phyloP scores from a whole-genome alignment of 2,329 filamentous ascomycete genomes.

The Didymella glomerata region DNA sequence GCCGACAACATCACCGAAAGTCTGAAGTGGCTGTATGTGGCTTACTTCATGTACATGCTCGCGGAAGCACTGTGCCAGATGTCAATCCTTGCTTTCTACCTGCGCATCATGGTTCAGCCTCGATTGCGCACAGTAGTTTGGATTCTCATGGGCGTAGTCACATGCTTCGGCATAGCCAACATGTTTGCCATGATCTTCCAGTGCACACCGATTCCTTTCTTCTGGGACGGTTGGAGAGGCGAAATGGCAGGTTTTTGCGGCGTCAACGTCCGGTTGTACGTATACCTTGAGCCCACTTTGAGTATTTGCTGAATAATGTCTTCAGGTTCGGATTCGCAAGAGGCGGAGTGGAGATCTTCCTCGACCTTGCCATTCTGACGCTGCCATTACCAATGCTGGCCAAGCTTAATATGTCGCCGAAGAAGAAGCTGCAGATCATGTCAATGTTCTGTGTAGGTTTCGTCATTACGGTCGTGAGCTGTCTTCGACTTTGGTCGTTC shows the following conservation, averaged over 20 bases:
- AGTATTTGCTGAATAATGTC: neutral
- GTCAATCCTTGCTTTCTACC: conserved; percentile 45
- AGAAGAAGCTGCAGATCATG: conserved; percentile 42
- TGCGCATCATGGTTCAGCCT: conserved; percentile 40
- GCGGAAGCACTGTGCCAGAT: conserved; percentile 40
- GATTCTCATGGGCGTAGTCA: conserved; percentile 32
- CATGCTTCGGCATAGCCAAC: conserved; percentile 38
- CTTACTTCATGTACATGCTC: conserved; percentile 44
- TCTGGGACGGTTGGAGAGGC: conserved; percentile 54
- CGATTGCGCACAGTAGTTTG: conserved; percentile 30
- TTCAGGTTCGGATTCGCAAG: conserved; percentile 47
- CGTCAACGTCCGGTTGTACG: conserved; percentile 46
- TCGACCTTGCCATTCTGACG: conserved; percentile 37
- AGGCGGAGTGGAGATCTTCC: conserved; percentile 40
- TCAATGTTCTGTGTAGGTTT: conserved; percentile 42
- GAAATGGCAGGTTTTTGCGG: conserved; percentile 45
- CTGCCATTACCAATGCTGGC: conserved; percentile 36
- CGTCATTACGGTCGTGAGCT: conserved; percentile 37
- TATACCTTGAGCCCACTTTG: neutral
- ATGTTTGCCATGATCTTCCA: conserved; percentile 46
- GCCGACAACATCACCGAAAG: conserved; percentile 39
- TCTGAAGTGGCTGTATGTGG: conserved; percentile 41
- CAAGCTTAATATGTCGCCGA: conserved; percentile 35
- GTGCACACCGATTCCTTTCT: conserved; percentile 49
- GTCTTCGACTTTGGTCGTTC: conserved; percentile 33